phyloP scores from a whole-genome alignment of 805 yeast species.

The Starmerella sp. region DNA sequence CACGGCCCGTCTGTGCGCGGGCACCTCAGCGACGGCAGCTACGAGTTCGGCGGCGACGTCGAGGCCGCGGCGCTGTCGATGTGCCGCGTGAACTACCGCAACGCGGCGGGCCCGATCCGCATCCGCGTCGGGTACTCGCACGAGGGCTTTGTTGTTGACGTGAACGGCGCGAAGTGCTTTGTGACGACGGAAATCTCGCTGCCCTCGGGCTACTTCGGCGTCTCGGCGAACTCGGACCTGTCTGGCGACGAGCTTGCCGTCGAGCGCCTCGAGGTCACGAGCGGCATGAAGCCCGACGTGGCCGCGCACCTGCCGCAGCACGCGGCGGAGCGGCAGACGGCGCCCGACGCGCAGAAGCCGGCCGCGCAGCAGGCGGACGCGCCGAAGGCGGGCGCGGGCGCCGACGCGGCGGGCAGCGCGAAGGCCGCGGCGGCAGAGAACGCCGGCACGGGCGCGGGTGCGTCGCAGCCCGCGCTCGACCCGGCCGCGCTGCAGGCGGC shows the following conservation, averaged over 20 bases:
- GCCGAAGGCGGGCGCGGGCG: neutral
- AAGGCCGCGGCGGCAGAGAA: no score
- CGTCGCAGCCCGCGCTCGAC: neutral
- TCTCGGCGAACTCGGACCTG: conserved; percentile 27
- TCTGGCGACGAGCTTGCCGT: conserved; percentile 18
- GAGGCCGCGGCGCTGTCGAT: conserved; percentile 28
- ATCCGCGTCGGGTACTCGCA: conserved; percentile 28
- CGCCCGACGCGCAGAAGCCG: conserved; percentile 1
- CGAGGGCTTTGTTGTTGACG: conserved; percentile 28
- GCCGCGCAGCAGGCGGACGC: neutral
- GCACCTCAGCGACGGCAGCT: conserved; percentile 33
- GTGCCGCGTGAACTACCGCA: conserved; percentile 31
- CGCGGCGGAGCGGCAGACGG: conserved; percentile 1
- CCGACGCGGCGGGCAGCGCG: neutral
- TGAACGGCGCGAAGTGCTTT: conserved; percentile 32
- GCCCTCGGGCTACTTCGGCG: conserved; percentile 29
- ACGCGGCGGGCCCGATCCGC: conserved; percentile 25
- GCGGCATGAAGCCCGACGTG: conserved; percentile 16
- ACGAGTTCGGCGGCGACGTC: conserved; percentile 23
- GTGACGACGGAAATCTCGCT: conserved; percentile 26
- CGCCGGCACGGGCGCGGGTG: no score
- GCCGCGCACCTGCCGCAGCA: conserved; percentile 15
- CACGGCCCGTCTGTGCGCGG: conserved; percentile 29
- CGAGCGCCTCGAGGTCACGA: conserved; percentile 7
- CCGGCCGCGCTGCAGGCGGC: neutral